Percentiles rank a stretch among this genome's conserved stretches.
These are phyloP conservation scores for Tardiomyces depauwii DNA, from an alignment of 1,139 yeast species.

Conservation along the genomic window DNA sequence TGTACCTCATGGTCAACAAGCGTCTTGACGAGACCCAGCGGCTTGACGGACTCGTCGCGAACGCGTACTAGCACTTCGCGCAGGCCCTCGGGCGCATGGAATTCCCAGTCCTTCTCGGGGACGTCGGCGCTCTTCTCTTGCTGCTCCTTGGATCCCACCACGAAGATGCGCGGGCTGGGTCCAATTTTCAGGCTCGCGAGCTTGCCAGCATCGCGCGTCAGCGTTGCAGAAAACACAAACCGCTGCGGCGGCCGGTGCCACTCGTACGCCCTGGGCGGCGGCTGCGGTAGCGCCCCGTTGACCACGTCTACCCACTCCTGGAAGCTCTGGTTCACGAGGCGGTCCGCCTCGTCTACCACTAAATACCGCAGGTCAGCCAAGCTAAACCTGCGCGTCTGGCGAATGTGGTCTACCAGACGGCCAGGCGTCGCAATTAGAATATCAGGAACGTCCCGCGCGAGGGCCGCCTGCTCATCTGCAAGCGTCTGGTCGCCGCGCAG, in stretches of 20 bases:
- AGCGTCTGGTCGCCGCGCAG: slow-evolving; percentile 54
- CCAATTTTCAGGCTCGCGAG: slow-evolving; percentile 57
- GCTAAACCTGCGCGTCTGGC: slow-evolving; percentile 20
- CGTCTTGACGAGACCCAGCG: slow-evolving; percentile 54
- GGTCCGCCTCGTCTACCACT: slow-evolving; percentile 92
- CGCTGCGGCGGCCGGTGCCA: slow-evolving; percentile 35
- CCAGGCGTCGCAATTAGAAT: slow-evolving; percentile 86
- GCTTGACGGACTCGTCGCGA: slow-evolving; percentile 40
- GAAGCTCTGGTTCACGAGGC: slow-evolving; percentile 78
- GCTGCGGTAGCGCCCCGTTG: slow-evolving; percentile 1
- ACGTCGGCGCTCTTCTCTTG: slow-evolving; percentile 41
- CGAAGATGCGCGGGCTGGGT: slow-evolving; percentile 51
- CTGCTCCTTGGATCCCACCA: slow-evolving; percentile 35
- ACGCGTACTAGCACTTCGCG: slow-evolving; percentile 20
- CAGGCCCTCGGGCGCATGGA: slow-evolving; percentile 30
- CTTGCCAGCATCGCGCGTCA: slow-evolving; percentile 88
- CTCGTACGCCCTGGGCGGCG: neutral
- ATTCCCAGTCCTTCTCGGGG: slow-evolving; percentile 34
- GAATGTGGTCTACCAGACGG: slow-evolving; percentile 79
- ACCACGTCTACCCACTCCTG: slow-evolving; percentile 84
- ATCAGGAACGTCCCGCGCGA: slow-evolving; percentile 50
- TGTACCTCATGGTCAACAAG: slow-evolving; percentile 26
- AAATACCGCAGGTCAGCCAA: slow-evolving; percentile 50
- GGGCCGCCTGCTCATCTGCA: slow-evolving; percentile 48
- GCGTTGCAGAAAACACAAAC: slow-evolving; percentile 82